Percentiles rank a stretch among this genome's conserved stretches.
These are phyloP conservation scores for Xanthoparmelia taractica DNA, from an alignment of 495 filamentous ascomycete species.

Conservation along the genomic window DNA sequence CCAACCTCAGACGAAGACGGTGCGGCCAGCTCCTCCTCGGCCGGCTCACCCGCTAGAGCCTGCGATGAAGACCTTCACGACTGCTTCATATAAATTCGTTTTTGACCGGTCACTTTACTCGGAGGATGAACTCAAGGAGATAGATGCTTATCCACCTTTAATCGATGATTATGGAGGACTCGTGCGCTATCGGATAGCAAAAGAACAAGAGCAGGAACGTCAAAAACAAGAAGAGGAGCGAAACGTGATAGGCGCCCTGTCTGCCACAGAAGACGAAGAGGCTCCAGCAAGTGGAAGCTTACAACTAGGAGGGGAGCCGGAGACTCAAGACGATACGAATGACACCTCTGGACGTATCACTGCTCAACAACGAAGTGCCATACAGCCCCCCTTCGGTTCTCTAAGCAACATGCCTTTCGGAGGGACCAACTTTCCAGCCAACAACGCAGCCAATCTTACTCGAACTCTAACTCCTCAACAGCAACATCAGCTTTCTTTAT, in stretches of 20 bases:
- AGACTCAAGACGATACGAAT: constrained; percentile 51
- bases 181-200: constrained; percentile 60
- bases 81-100: constrained; percentile 52
- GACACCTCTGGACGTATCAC: constrained; percentile 43
- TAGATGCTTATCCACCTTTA: constrained; percentile 63
- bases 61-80: constrained; percentile 47
- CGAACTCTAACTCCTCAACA: constrained; percentile 75
- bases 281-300: constrained; percentile 73
- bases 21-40: constrained; percentile 20
- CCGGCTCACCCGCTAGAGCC: constrained; percentile 35
- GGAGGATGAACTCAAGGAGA: constrained; percentile 46
- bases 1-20: background rate
- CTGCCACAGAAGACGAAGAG: constrained; percentile 45
- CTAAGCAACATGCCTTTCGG: constrained; percentile 42
- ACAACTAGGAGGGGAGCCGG: constrained; percentile 83
- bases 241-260: constrained; percentile 41
- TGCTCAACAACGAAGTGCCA: constrained; percentile 47
- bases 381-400: constrained; percentile 65
- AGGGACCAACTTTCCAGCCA: constrained; percentile 41
- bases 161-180: constrained; percentile 73
- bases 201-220: constrained; percentile 60
- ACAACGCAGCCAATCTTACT: constrained; percentile 46
- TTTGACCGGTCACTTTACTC: constrained; percentile 47
- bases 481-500: constrained; percentile 60
- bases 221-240: constrained; percentile 50